Base-by-base conservation (phyloP, 2,329 filamentous ascomycete species). In the Ambrosiella beaveri region DNA sequence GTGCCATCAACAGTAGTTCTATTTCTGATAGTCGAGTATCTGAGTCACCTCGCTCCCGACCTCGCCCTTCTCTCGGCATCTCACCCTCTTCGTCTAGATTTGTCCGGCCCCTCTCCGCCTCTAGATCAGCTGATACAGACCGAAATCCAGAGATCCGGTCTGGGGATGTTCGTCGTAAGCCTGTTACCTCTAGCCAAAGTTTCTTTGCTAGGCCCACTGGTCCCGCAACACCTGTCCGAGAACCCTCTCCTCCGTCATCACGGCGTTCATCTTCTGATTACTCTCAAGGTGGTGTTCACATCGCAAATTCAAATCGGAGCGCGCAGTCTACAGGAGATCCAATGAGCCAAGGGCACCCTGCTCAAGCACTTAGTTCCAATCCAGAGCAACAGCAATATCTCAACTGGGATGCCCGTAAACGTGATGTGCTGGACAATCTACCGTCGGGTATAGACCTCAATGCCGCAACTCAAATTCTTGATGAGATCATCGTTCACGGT, bases 401-500 rank as follows among this genome's bases (percentile, higher is more conserved):
- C 7, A 53, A 36, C 6, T 61, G 59, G 59, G 55, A 54, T 17
- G 44, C 49, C 17, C 57, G 54, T 5, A 57, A 59, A 62, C 73
- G 75, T 54, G 69, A 76, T 7, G 74, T 95, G 19, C 72, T 96
- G 65, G 88, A 86, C 65, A 84, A 84, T 59, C 71, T 97, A 1
- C 90, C 90, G 0, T 78, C 82, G 57, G 89, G 89, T 0, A 80
- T 96, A 2, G 93, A 98, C 66, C 79, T 84, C 63, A 74, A 77
- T 35, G 86, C 90, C 2, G 93, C 91, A 0, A 86, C 87, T 65
- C 88, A 96, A 62, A 96, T 98, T 37, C 75, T 97, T 59, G 96
- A 96, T 65, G 93, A 98, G 63, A 94, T 98, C 61, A 86, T 98
- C 2, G 84, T 97, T 12, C 82, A 91, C 62, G 93, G 93, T 6